Evolutionary conservation across 495 filamentous ascomycete genomes (phyloP).

Genomic region (Aspergillus haitiensis): DNA sequence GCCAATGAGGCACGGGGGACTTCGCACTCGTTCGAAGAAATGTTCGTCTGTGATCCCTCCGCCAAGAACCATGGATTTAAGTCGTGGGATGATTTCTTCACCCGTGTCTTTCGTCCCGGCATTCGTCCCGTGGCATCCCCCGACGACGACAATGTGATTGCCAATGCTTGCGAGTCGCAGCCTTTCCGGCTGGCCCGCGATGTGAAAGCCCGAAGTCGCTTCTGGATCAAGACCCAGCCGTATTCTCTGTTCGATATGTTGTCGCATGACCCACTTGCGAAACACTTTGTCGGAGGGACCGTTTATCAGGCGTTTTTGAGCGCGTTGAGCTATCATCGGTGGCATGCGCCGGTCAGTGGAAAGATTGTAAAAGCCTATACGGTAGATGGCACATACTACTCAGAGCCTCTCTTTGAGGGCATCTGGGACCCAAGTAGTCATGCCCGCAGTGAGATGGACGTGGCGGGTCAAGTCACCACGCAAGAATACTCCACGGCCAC

Average conservation of each 20-base stretch:
- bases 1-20: slow-evolving; percentile 14
- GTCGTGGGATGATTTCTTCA: slow-evolving; percentile 81
- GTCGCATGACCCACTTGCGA: slow-evolving; percentile 47
- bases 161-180: slow-evolving; percentile 65
- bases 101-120: slow-evolving; percentile 53
- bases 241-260: slow-evolving; percentile 55
- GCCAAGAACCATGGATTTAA: slow-evolving; percentile 51
- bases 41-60: slow-evolving; percentile 25
- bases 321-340: slow-evolving; percentile 66
- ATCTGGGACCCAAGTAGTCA: slow-evolving; percentile 36
- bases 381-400: slow-evolving; percentile 66
- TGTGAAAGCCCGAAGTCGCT: slow-evolving; percentile 39
- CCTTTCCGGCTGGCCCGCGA: slow-evolving; percentile 32
- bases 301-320: slow-evolving; percentile 70
- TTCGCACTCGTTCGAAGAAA: slow-evolving; percentile 18
- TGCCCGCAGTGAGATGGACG: slow-evolving; percentile 38
- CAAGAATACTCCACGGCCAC: slow-evolving; percentile 58
- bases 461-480: slow-evolving; percentile 57
- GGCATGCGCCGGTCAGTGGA: slow-evolving; percentile 66
- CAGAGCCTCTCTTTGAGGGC: slow-evolving; percentile 58
- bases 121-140: slow-evolving; percentile 60
- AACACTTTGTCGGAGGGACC: slow-evolving; percentile 58
- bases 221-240: slow-evolving; percentile 44
- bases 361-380: slow-evolving; percentile 56
- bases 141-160: slow-evolving; percentile 49